These are phyloP conservation scores for Sinapis alba DNA, from an alignment of 441 rosid species.

Conservation along the genomic window DNA sequence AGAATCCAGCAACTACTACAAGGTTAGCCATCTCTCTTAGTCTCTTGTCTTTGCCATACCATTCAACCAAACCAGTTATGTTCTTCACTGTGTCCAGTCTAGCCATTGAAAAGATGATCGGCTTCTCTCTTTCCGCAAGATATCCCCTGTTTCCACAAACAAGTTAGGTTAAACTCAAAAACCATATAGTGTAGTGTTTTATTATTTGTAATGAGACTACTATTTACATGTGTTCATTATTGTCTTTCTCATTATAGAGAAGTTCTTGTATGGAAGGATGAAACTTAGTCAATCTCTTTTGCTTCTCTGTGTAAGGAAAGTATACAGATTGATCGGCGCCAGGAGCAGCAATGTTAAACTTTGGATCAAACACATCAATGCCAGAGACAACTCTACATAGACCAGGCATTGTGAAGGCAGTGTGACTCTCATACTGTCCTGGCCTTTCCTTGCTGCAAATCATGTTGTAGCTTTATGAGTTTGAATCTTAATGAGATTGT, in stretches of 20 bases:
- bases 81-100: constrained; percentile 91
- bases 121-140: constrained; percentile 73
- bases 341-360: constrained; percentile 91
- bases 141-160: constrained; percentile 61
- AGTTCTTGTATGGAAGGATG: constrained; percentile 79
- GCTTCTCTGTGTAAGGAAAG: constrained; percentile 67
- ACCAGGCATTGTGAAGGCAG: constrained; percentile 89
- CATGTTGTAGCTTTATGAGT: not conserved
- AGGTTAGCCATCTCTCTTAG: constrained; percentile 80
- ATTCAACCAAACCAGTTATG: constrained; percentile 83
- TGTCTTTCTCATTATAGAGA: constrained; percentile 63
- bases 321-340: constrained; percentile 98
- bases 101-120: constrained; percentile 95
- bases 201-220: constrained; percentile 3
- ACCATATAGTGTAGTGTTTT: not conserved
- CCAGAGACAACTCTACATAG: constrained; percentile 86
- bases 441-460: constrained; percentile 67
- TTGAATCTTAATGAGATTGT: not conserved
- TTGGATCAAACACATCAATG: constrained; percentile 86
- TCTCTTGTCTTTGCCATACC: constrained; percentile 83
- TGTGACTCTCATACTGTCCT: constrained; percentile 92
- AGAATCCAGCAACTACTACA: constrained; percentile 87
- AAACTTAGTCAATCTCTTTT: constrained; percentile 54
- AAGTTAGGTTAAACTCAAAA: not conserved
- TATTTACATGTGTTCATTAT: constrained; percentile 75